Evolutionary conservation across 495 filamentous ascomycete genomes (phyloP), one percentile per base, ranked within the genome.

Genomic region (Penicillium pulvis): DNA sequence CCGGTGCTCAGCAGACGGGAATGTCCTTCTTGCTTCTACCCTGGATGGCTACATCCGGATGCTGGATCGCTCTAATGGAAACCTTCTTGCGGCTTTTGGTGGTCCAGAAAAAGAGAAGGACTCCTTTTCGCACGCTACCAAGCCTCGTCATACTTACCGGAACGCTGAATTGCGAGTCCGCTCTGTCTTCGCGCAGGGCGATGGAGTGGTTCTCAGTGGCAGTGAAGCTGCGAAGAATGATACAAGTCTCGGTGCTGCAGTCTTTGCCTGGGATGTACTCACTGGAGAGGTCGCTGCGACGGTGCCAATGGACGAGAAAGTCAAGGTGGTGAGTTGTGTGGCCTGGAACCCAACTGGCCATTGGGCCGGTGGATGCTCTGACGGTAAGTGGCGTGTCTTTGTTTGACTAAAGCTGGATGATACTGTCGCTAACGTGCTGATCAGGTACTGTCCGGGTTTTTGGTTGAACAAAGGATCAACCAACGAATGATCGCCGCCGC

Each of bases 241-340:
- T 26, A 58, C 65, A 2, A 78, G 86, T 55, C 87, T 87, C 9
- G 81, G 85, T 62, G 77, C 77, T 3, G 62, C 55, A 39, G 80
- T 96, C 17, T 91, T 89, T 81, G 90, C 87, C 12, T 98, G 93
- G 91, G 93, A 97, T 81, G 68, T 96, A n/a, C 63, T 97, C 50
- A 88, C 79, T 41, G 93, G 92, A 2, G 84, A 86, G 53, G 65
- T 88, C 41, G 77, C 88, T 52, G 80, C 84, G 24, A 83, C 76
- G 53, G 64, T 92, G 45, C 68, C 79, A 41, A 85, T 71, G 83
- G 67, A 85, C 46, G 83, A 70, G 74, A 80, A 77, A 59, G 84
- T 73, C 24, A 86, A 81, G 66, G 83, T 75, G 7, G 82, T 83
- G 11, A 88, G 82, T 56, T 74, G 77, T 69, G 82, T 95, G 52